phyloP scores from a whole-genome alignment of 371 early-diverging fungal species.

The Amoeboradix gromovi region DNA sequence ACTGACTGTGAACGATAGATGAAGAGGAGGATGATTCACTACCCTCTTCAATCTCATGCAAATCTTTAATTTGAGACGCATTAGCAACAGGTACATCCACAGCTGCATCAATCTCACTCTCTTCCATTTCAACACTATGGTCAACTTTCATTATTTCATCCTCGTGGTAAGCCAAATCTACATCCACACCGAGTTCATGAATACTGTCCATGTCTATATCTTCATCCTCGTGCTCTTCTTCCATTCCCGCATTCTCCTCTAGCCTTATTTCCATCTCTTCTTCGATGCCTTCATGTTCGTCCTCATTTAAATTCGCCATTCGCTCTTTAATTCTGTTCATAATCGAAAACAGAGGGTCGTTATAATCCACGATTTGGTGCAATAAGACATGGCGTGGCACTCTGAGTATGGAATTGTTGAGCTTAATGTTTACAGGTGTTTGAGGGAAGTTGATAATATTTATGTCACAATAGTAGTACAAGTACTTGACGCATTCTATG shows the following conservation, averaged over 20 bases:
- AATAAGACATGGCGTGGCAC: not conserved
- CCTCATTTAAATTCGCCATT: not conserved
- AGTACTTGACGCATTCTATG: not conserved
- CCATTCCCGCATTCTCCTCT: no score
- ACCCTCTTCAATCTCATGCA: no score
- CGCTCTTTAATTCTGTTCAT: not conserved
- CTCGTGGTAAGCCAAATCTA: not conserved
- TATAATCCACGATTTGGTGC: not conserved
- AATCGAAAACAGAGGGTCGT: not conserved
- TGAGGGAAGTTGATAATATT: not conserved
- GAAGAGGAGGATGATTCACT: no score
- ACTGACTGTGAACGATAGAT: no score
- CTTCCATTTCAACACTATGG: not conserved
- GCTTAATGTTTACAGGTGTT: not conserved
- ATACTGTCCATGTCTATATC: not conserved
- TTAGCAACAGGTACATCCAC: no score
- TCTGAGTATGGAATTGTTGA: not conserved
- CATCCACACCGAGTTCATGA: not conserved
- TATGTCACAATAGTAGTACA: not conserved
- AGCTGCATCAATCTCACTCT: not conserved
- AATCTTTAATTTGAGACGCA: no score
- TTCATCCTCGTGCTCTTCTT: not conserved
- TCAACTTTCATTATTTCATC: not conserved
- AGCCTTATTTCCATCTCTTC: no score
- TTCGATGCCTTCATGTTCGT: not conserved